phyloP scores from a whole-genome alignment of 208 protist species.

The Trypanosoma scelopori region DNA sequence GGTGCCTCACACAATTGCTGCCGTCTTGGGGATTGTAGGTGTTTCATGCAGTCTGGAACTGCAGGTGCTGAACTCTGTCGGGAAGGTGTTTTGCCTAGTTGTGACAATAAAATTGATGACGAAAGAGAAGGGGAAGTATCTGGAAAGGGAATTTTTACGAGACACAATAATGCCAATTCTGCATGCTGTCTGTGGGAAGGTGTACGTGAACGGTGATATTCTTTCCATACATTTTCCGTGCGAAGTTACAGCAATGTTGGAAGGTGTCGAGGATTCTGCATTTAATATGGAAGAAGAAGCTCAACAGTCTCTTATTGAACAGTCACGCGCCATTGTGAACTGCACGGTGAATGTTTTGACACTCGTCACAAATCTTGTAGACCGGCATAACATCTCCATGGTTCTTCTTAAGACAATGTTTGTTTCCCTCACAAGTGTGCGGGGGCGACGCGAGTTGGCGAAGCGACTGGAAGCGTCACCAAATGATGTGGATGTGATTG shows the following conservation, averaged over 20 bases:
- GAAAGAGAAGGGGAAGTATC: constrained; percentile 32
- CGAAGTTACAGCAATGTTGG: constrained; percentile 73
- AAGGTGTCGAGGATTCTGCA: constrained; percentile 53
- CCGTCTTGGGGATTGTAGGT: constrained; percentile 33
- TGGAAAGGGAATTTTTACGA: constrained; percentile 36
- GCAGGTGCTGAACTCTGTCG: constrained; percentile 55
- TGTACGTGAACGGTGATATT: constrained; percentile 39
- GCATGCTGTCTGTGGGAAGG: constrained; percentile 49
- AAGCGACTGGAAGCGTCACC: constrained; percentile 59
- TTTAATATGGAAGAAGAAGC: constrained; percentile 25
- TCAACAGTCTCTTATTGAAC: constrained; percentile 50
- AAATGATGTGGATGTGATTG: constrained; percentile 85
- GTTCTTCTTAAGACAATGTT: constrained; percentile 89
- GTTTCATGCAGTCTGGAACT: constrained; percentile 50
- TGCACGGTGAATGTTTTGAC: constrained; percentile 89
- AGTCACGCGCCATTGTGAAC: constrained; percentile 80
- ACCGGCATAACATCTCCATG: constrained; percentile 89
- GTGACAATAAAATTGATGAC: constrained; percentile 43
- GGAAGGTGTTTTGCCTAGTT: constrained; percentile 62
- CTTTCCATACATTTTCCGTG: constrained; percentile 79
- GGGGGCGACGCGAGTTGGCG: constrained; percentile 71
- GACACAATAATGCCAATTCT: constrained; percentile 41
- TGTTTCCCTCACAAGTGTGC: constrained; percentile 83
- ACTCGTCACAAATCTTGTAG: constrained; percentile 80
- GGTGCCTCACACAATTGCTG: constrained; percentile 58